These are phyloP conservation scores for Xenosphaeropsis pyriputrescens DNA, from an alignment of 2,329 filamentous ascomycete species.

Conservation along the genomic window DNA sequence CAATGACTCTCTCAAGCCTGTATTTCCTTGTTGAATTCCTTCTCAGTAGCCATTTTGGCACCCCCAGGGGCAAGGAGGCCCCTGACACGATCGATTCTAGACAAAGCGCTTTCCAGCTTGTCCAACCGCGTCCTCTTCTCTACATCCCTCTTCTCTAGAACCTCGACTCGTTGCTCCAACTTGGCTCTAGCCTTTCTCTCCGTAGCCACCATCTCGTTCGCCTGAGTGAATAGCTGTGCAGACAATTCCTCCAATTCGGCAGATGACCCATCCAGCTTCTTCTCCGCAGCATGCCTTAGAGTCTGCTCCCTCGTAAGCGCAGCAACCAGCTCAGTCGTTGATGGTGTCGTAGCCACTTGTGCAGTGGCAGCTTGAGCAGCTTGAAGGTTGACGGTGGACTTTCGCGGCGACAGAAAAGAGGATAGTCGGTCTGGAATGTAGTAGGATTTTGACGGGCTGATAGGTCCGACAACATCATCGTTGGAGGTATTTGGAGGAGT, in stretches of 20 bases:
- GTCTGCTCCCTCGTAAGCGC: slow-evolving; percentile 52
- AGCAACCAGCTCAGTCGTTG: slow-evolving; percentile 36
- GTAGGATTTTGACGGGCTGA: slow-evolving; percentile 10
- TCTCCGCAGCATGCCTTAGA: slow-evolving; percentile 55
- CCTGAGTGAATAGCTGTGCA: slow-evolving; percentile 63
- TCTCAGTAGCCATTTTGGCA: too few relatives aligned
- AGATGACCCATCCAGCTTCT: slow-evolving; percentile 48
- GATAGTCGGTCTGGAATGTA: slow-evolving; percentile 18
- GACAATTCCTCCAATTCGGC: slow-evolving; percentile 68
- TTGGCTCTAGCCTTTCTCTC: slow-evolving; percentile 58
- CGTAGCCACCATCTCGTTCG: slow-evolving; percentile 74
- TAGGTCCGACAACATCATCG: slow-evolving; percentile 1
- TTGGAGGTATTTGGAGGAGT: slow-evolving; percentile 10
- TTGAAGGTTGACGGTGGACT: slow-evolving; percentile 26
- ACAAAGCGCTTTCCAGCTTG: slow-evolving; percentile 54
- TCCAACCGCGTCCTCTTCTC: slow-evolving; percentile 59
- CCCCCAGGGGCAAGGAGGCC: slow-evolving; percentile 30
- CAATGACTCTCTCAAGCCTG: too few relatives aligned
- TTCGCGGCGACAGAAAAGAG: slow-evolving; percentile 33
- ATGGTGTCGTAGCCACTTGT: slow-evolving; percentile 10
- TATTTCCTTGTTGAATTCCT: too few relatives aligned
- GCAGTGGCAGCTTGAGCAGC: slow-evolving; percentile 2
- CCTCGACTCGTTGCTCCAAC: slow-evolving; percentile 54
- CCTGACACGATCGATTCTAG: slow-evolving; percentile 56
- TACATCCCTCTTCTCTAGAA: slow-evolving; percentile 53